Evolutionary conservation across 441 rosid species (phyloP).

Genomic region (Capsella rubella): DNA sequence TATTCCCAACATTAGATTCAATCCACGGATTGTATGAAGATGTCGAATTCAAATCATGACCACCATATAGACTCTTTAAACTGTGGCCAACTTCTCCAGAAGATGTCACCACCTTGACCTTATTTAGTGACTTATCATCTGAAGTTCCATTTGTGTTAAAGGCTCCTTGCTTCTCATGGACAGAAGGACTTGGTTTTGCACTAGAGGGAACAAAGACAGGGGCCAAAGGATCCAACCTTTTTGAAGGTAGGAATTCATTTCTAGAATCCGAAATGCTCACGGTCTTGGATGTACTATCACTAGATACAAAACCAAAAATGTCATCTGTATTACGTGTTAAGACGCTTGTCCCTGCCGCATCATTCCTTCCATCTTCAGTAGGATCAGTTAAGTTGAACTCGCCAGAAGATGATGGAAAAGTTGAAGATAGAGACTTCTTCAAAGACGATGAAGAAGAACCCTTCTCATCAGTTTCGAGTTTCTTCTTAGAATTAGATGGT

Average conservation of each 20-base stretch:
- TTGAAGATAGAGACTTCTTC: constrained; percentile 38
- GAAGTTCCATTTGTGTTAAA: constrained; percentile 22
- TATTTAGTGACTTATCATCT: constrained; percentile 16
- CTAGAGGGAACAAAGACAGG: constrained; percentile 51
- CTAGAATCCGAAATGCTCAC: constrained; percentile 35
- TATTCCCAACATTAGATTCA: constrained; percentile 36
- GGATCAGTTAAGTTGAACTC: constrained; percentile 29
- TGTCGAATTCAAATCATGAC: constrained; percentile 15
- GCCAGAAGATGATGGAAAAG: constrained; percentile 28
- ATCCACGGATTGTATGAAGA: constrained; percentile 29
- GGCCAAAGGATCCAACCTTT: constrained; percentile 53
- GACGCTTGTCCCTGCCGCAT: background rate
- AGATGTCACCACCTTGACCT: constrained; percentile 23
- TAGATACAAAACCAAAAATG: constrained; percentile 35
- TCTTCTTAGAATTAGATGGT: constrained; percentile 45
- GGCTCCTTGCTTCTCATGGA: constrained; percentile 36
- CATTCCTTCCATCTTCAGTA: constrained; percentile 16
- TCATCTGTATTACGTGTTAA: constrained; percentile 16
- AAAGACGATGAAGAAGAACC: constrained; percentile 30
- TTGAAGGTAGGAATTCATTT: constrained; percentile 35
- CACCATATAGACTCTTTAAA: constrained; percentile 30
- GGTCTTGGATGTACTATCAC: constrained; percentile 29
- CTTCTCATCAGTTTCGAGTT: constrained; percentile 27
- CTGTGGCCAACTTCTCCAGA: constrained; percentile 35
- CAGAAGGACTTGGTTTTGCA: constrained; percentile 35